Conservation (phyloP, 1,139 yeast species). For the Pichia sp. region DNA sequence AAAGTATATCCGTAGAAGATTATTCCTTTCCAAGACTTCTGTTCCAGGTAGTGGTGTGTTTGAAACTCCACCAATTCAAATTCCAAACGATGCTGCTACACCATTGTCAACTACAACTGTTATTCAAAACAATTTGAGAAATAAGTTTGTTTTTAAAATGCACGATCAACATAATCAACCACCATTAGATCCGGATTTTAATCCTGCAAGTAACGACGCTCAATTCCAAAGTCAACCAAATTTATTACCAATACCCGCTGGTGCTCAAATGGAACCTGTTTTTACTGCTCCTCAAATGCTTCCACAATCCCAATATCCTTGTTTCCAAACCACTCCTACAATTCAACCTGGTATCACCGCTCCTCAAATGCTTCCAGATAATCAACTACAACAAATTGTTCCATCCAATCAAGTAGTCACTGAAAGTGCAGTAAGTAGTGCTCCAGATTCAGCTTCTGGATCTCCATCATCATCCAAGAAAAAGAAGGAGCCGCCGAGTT, state of each 20-base stretch:
- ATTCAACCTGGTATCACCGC: too few relatives aligned
- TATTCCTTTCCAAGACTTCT: constrained; percentile 14
- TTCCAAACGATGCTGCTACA: constrained; percentile 3
- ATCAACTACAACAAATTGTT: neutral
- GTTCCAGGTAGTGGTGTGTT: constrained; percentile 19
- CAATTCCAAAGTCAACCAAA: constrained; percentile 17
- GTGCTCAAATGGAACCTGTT: neutral
- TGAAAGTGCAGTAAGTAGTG: too few relatives aligned
- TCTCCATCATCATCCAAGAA: constrained; percentile 1
- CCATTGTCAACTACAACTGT: neutral
- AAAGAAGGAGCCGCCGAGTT: neutral
- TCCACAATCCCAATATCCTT: too few relatives aligned
- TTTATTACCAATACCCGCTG: constrained; percentile 1
- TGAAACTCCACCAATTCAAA: constrained; percentile 19
- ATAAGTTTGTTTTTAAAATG: constrained; percentile 15
- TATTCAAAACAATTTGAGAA: constrained; percentile 5
- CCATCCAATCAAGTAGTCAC: too few relatives aligned
- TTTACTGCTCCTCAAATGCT: too few relatives aligned
- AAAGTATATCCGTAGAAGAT: constrained; percentile 14
- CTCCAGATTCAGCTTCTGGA: neutral
- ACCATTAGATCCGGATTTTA: neutral
- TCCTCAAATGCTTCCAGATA: too few relatives aligned
- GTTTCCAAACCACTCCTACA: too few relatives aligned
- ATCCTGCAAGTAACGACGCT: neutral
- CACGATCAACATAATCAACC: constrained; percentile 4